phyloP scores from a whole-genome alignment of 208 protist genomes.

The Leishmania lainsoni region DNA sequence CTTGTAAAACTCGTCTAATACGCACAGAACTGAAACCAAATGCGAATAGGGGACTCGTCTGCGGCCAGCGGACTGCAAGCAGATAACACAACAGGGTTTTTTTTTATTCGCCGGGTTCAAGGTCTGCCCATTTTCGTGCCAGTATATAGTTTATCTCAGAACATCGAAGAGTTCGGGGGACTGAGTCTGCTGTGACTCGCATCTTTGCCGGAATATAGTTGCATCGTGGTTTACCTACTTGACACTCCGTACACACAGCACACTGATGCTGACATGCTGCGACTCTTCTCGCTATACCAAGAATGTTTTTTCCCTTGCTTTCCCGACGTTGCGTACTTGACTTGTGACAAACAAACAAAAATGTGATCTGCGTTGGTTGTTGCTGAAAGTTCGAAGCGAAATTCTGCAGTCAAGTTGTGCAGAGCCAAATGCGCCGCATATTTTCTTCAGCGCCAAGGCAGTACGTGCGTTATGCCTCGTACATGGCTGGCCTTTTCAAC shows the following conservation, averaged over 20 bases:
- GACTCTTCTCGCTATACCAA: background rate
- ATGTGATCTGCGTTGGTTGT: background rate
- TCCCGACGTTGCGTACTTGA: background rate
- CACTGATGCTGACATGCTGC: background rate
- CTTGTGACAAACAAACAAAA: background rate
- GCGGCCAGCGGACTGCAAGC: background rate
- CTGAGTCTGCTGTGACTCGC: background rate
- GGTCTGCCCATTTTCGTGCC: background rate
- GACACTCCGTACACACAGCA: background rate
- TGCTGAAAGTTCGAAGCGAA: background rate
- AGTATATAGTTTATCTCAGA: background rate
- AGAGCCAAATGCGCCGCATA: conserved; percentile 45
- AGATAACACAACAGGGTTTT: background rate
- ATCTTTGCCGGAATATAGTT: background rate
- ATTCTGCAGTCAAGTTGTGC: conserved; percentile 1
- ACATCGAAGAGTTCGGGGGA: background rate
- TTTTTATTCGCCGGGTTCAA: background rate
- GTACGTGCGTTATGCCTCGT: conserved; percentile 59
- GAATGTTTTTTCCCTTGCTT: background rate
- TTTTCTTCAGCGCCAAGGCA: conserved; percentile 19
- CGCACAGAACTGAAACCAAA: background rate
- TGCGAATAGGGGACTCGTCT: background rate
- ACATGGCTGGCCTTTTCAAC: conserved; percentile 83
- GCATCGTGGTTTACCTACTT: background rate
- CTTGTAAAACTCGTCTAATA: conserved; percentile 14